Conservation (phyloP, 1,284 basidiomycete species). For the Cryptococcus sp. region DNA sequence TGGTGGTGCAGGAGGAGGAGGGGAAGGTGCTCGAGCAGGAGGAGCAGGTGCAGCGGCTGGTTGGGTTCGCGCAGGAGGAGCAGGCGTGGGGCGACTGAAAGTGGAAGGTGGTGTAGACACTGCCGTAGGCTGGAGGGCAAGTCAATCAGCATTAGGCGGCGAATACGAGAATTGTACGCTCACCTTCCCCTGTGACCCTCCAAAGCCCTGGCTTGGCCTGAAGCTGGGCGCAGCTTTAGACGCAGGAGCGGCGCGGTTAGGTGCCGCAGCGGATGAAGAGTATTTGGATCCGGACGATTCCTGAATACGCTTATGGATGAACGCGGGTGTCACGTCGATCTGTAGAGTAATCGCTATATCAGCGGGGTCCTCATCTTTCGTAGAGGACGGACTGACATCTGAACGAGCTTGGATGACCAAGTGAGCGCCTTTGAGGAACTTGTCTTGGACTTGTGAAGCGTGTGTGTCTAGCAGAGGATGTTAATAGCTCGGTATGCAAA, state of each 20-base stretch:
- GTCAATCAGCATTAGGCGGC: background rate
- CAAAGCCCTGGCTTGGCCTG: conserved; percentile 47
- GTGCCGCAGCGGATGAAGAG: conserved; percentile 39
- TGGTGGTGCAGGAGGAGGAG: conserved; percentile 58
- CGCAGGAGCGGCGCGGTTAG: conserved; percentile 28
- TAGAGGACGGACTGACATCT: conserved; percentile 62
- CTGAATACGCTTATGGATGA: conserved; percentile 84
- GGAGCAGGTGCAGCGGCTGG: conserved; percentile 55
- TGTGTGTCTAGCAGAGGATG: conserved; percentile 62
- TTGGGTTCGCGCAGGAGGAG: conserved; percentile 29
- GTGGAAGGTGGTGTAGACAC: conserved; percentile 33
- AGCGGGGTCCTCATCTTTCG: background rate
- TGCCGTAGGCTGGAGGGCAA: conserved; percentile 26
- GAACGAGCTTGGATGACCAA: conserved; percentile 89
- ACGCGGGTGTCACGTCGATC: conserved; percentile 74
- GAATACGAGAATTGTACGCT: background rate
- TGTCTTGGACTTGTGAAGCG: conserved; percentile 70
- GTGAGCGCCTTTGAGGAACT: conserved; percentile 80
- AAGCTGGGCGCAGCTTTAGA: conserved; percentile 41
- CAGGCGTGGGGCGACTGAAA: conserved; percentile 44
- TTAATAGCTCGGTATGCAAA: background rate
- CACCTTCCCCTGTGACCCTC: conserved; percentile 47
- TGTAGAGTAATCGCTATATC: conserved; percentile 39
- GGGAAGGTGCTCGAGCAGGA: conserved; percentile 55
- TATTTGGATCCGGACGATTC: conserved; percentile 93